A percentile compares a stretch with the other conserved stretches of the same genome.
These are phyloP conservation scores for Monosporascus sp. DNA, from an alignment of 2,329 filamentous ascomycete species.

Conservation along the genomic window DNA sequence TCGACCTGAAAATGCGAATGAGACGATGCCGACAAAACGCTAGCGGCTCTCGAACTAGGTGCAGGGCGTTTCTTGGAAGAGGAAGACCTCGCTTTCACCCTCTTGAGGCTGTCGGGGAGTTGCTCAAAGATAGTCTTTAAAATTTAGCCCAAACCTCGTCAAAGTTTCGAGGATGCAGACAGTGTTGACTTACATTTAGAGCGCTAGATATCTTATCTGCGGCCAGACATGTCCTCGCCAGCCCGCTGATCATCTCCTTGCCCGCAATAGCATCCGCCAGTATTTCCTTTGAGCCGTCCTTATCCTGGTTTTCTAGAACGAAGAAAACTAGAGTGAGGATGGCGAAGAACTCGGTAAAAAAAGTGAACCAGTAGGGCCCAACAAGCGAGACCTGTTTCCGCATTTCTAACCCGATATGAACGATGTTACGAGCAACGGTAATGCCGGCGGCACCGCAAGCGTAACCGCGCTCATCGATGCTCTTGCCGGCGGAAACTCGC, in stretches of 20 bases:
- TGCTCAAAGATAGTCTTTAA: slow-evolving; percentile 73
- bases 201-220: slow-evolving; percentile 79
- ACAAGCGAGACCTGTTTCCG: slow-evolving; percentile 68
- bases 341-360: slow-evolving; percentile 79
- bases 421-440: slow-evolving; percentile 64
- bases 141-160: slow-evolving; percentile 11
- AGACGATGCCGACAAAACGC: slow-evolving; percentile 20
- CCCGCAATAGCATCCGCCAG: slow-evolving; percentile 81
- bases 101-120: slow-evolving; percentile 67
- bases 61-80: slow-evolving; percentile 53
- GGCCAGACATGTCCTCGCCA: slow-evolving; percentile 80
- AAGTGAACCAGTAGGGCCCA: slow-evolving; percentile 81
- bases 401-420: slow-evolving; percentile 76
- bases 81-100: slow-evolving; percentile 31
- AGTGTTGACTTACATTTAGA: slow-evolving; percentile 56
- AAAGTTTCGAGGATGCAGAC: slow-evolving; percentile 8
- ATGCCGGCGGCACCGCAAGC: slow-evolving; percentile 62
- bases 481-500: slow-evolving; percentile 47
- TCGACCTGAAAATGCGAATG: slow-evolving; percentile 22
- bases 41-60: slow-evolving; percentile 33
- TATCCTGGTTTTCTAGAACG: slow-evolving; percentile 73
- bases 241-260: slow-evolving; percentile 70
- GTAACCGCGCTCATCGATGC: slow-evolving; percentile 71
- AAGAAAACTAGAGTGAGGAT: slow-evolving; percentile 76
- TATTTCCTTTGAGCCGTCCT: slow-evolving; percentile 69